These are phyloP conservation scores for Fusarium temperatum DNA, from an alignment of 2,329 filamentous ascomycete species.

Conservation along the genomic window DNA sequence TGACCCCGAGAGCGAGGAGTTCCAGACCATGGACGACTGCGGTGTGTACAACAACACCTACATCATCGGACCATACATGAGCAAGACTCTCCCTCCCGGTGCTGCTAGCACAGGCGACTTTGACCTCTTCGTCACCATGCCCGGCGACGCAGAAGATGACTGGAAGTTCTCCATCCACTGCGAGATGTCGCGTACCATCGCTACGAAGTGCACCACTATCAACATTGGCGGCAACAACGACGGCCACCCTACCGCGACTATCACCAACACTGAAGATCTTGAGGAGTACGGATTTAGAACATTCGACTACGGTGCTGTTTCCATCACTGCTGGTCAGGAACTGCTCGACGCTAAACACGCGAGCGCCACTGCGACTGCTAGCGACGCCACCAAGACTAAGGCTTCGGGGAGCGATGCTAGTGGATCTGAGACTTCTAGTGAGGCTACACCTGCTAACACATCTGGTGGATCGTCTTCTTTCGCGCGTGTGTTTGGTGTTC, in stretches of 20 bases:
- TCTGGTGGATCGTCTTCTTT: background rate
- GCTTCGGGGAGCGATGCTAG: background rate
- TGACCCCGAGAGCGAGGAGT: background rate
- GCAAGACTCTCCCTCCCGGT: conserved; percentile 3
- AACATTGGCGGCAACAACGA: conserved; percentile 12
- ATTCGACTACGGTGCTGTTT: background rate
- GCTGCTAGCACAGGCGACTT: conserved; percentile 9
- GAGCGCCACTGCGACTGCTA: background rate
- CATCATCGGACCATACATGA: conserved; percentile 3
- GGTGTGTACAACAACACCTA: conserved; percentile 10
- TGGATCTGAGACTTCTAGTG: background rate
- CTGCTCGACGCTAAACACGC: conserved; percentile 14
- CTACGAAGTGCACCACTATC: background rate
- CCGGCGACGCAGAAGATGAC: background rate
- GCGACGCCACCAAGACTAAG: background rate
- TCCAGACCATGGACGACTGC: background rate
- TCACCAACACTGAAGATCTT: background rate
- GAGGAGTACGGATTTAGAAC: background rate
- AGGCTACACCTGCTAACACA: background rate
- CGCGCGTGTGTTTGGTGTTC: background rate
- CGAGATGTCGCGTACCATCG: conserved; percentile 5
- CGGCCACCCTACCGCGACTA: background rate
- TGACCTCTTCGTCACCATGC: conserved; percentile 10
- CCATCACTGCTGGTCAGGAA: conserved; percentile 9
- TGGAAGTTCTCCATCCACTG: conserved; percentile 14